A percentile compares a stretch with the other conserved stretches of the same genome.
Conservation (phyloP, 805 yeast genomes). For the Wickerhamiella cacticola region DNA sequence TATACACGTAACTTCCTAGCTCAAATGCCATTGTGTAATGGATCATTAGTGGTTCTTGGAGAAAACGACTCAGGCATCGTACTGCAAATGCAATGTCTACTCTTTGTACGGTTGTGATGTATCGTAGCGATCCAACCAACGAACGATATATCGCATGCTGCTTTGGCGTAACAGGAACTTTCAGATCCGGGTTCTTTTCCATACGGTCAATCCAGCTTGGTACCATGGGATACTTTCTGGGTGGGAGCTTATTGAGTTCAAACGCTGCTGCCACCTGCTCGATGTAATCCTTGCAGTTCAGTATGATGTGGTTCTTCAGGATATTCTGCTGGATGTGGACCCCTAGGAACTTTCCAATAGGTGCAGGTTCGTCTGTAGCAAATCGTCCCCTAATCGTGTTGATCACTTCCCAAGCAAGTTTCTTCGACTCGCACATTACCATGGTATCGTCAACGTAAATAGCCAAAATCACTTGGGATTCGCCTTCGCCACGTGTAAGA, state of each 20-base stretch:
- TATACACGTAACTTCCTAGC: background rate
- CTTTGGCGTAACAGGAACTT: background rate
- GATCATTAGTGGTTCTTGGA: background rate
- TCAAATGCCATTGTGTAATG: background rate
- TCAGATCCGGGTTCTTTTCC: background rate
- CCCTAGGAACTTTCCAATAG: background rate
- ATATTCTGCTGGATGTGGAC: background rate
- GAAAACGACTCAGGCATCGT: background rate
- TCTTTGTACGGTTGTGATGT: background rate
- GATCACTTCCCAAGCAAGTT: background rate
- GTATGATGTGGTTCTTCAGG: background rate
- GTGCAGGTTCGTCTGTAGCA: background rate
- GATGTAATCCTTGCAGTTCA: background rate
- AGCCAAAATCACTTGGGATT: background rate
- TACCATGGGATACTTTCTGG: background rate
- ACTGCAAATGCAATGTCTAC: background rate
- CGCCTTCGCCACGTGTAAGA: background rate
- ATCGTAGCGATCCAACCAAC: background rate
- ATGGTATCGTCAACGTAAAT: background rate
- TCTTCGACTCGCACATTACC: background rate
- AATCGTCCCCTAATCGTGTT: background rate
- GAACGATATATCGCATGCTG: background rate
- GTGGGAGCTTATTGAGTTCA: background rate
- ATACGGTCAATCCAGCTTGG: background rate
- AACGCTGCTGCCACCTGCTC: background rate